phyloP scores from a whole-genome alignment of 2,329 filamentous ascomycete species.

The Cladophialophora exuberans region DNA sequence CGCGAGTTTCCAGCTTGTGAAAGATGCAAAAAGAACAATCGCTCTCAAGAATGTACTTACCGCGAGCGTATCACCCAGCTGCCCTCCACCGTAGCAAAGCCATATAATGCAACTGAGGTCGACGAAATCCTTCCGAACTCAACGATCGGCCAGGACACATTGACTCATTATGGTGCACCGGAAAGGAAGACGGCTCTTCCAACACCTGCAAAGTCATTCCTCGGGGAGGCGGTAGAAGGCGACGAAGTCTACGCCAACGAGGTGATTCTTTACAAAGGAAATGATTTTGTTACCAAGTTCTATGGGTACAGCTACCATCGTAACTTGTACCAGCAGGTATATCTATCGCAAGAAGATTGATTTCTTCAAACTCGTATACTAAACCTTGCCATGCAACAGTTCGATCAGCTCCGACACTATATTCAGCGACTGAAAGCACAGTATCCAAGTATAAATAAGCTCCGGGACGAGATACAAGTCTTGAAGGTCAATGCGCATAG shows the following conservation, averaged over 20 bases:
- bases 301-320: constrained; percentile 12
- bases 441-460: neutral
- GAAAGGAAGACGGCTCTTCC: neutral
- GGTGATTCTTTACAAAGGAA: constrained; percentile 4
- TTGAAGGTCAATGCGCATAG: neutral
- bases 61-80: neutral
- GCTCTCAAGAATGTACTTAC: neutral
- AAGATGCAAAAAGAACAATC: constrained; percentile 19
- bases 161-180: neutral
- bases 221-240: neutral
- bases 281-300: constrained; percentile 8
- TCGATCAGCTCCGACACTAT: neutral
- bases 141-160: neutral
- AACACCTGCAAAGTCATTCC: neutral
- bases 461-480: neutral
- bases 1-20: constrained; percentile 20
- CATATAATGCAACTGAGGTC: no score
- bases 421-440: neutral
- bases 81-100: neutral
- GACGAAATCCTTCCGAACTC: neutral
- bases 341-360: neutral
- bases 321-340: constrained; percentile 16
- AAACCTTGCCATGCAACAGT: neutral
- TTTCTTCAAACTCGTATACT: neutral
- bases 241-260: neutral